Evolutionary conservation across 306 rosid species (phyloP), one percentile per base, ranked within the genome.

Genomic region (Cyclanthera cordifolia): DNA sequence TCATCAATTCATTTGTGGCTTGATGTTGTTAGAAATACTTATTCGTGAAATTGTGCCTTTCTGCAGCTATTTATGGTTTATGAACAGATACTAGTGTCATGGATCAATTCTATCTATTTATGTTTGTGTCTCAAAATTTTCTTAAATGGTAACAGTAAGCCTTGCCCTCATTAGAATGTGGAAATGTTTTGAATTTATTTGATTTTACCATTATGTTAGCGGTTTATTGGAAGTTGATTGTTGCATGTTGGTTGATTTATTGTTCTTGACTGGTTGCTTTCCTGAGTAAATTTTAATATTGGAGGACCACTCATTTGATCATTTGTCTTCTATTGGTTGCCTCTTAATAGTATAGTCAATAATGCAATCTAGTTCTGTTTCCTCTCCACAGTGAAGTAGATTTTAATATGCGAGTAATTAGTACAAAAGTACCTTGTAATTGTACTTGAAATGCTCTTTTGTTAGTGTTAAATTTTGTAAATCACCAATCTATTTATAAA

Each of bases 1-100:
- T 32, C 57, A 67, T 15, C 15, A 72, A 51, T 71, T 46, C 70
- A 12, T 43, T 23, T 64, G 70, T 64, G 70, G 28, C 32, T 19
- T 39, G 50, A 39, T 39, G 67, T 46, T 58, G 43, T 6, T 2
- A 19, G 50, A 61, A 61, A 61, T 39, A 39, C 15, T 10, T 49
- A 37, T 1, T 61, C 20, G 49, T 61, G 14, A 19, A 34, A 10
- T 39, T 20, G 48, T 37, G 50, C 67, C 3, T 61, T 61, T 61
- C 49, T 61, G 24, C 49, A 37, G 49, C 19, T 61, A 60, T 34
- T 17, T n/a, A 17, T 60, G 67, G 67, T 34, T 8, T 60, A 19
- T 10, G 1, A 34, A 60, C 67, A 2, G 14, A 58, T 28, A 32
- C 65, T 32, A 17, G 46, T 16, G 41, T 8, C 7, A 58, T 15